Evolutionary conservation across 441 rosid genomes (phyloP), one percentile per base, ranked within the genome.

Genomic region (Iberis amara): DNA sequence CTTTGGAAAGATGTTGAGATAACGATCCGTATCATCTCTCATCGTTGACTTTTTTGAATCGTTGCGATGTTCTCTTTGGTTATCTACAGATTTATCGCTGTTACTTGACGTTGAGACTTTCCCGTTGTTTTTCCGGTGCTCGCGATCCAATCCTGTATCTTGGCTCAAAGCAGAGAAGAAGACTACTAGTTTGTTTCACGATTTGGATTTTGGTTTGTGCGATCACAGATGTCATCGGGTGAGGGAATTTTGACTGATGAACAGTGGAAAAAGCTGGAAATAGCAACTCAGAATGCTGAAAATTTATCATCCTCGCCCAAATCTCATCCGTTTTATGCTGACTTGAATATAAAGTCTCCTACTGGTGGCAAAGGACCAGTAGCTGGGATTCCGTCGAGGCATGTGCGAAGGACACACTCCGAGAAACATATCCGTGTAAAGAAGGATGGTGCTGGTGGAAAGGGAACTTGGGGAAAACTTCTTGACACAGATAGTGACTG

Each of bases 381-480:
- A 0, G 77, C 84, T 64, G 97, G 92, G 54, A 56, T 69, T 64
- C 92, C 87, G 0, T 73, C 64, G 41, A 76, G 95, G 75, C 96
- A 85, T 55, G 89, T 86, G 21, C 80, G 92, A 5, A 53, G 95
- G 52, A 77, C 97, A 1, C 92, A 92, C 69, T 92, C 99, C 0
- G 99, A 95, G 50, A 92, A 89, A 75, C 68, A 68, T 23, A 71
- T 70, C 24, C 87, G 90, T 18, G 97, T 77, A 4, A 89, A 92
- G 82, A 92, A 92, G 63, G 98, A 91, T 46, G 98, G 96, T 54
- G 98, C 69, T 57, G 95, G 96, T 39, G 98, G 98, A 10, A 87
- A 87, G 71, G 96, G 96, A 30, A 83, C 96, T 12, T 87, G 96
- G 96, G 98, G 98, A 5, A 87, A 83, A 73, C 79, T 91, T 52